A percentile compares a stretch with the other conserved stretches of the same genome.
Conservation (phyloP, 768 basidiomycete species). For the Kwoniella botswanensis region DNA sequence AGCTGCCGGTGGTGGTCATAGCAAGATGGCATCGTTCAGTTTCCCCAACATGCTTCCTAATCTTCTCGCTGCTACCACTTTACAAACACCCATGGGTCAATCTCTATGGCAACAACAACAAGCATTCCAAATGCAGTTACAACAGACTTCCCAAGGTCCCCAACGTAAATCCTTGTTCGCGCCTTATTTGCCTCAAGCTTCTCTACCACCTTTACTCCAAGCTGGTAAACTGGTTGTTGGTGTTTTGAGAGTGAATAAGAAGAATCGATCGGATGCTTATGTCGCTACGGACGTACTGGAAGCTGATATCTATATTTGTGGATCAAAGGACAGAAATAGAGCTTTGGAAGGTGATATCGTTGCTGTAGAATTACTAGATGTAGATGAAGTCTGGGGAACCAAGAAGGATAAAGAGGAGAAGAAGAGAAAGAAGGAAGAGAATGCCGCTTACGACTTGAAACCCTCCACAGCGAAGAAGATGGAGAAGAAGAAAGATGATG, state of each 20-base stretch:
- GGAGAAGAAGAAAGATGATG: conserved; percentile 99
- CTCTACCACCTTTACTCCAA: conserved; percentile 90
- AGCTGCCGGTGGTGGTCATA: conserved; percentile 78
- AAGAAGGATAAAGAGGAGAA: conserved; percentile 99
- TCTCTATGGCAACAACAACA: conserved; percentile 85
- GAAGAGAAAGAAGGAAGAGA: conserved; percentile 99
- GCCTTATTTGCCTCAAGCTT: conserved; percentile 96
- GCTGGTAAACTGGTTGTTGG: conserved; percentile 98
- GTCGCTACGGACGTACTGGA: conserved; percentile 97
- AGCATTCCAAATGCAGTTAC: conserved; percentile 89
- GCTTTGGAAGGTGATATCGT: conserved; percentile 97
- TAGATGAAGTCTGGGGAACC: conserved; percentile 90
- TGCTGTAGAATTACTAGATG: conserved; percentile 94
- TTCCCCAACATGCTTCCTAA: conserved; percentile 98
- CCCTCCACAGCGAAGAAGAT: conserved; percentile 69
- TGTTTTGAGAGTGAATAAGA: conserved; percentile 94
- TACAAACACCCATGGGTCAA: conserved; percentile 75
- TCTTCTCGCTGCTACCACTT: conserved; percentile 96
- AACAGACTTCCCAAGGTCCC: conserved; percentile 81
- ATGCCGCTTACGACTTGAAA: conserved; percentile 82
- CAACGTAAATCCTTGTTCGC: conserved; percentile 98
- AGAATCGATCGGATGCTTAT: conserved; percentile 97
- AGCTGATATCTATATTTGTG: conserved; percentile 98
- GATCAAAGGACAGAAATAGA: conserved; percentile 97
- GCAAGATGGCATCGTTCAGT: conserved; percentile 96